Evolutionary conservation across 73 alveolate genomes (phyloP).

Genomic region (Stentor coeruleus): DNA sequence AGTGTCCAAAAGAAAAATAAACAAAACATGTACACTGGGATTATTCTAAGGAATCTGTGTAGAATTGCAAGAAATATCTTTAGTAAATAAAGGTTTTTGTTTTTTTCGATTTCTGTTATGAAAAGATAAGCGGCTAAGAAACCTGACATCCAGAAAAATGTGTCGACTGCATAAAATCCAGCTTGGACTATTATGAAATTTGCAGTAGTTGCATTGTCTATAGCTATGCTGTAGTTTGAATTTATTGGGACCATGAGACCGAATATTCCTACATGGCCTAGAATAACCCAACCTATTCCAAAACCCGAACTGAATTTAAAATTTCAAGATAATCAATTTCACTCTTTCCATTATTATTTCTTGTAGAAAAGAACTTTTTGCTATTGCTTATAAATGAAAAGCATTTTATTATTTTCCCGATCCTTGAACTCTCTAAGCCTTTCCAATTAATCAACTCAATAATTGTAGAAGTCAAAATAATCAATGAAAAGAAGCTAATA

Average conservation of each 20-base stretch:
- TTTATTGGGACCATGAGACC: neutral
- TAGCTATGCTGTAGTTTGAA: neutral
- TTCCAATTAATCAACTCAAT: neutral
- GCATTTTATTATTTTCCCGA: neutral
- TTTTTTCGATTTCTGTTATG: neutral
- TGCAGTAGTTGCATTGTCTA: neutral
- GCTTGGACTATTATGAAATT: neutral
- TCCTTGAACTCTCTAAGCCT: neutral
- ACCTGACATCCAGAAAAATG: neutral
- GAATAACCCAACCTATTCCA: neutral
- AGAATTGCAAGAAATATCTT: neutral
- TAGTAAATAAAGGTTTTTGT: neutral
- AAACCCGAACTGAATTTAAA: neutral
- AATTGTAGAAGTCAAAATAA: neutral
- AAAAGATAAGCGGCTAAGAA: slow-evolving; percentile 3
- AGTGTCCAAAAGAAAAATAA: neutral
- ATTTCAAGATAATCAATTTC: neutral
- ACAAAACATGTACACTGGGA: neutral
- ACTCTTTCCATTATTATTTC: neutral
- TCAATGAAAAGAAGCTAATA: neutral
- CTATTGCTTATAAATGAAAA: neutral
- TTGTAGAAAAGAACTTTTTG: neutral
- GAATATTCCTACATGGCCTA: neutral
- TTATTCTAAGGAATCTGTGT: neutral
- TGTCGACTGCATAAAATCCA: neutral